These are phyloP conservation scores for Agarophyton chilense DNA, from an alignment of 23 red algal species.

Conservation along the genomic window DNA sequence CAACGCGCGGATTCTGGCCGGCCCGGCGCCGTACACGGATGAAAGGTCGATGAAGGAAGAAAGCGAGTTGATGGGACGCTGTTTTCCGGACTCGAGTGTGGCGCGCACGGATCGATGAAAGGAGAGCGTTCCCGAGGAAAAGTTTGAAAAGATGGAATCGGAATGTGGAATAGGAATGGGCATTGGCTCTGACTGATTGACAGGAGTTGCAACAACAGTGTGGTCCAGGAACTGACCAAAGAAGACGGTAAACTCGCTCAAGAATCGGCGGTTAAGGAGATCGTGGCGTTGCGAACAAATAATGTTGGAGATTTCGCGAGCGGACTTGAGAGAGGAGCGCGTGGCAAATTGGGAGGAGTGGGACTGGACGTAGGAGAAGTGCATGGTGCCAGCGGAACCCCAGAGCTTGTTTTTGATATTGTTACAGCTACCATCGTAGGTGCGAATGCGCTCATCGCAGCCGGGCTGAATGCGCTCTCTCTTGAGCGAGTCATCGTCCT, in stretches of 20 bases:
- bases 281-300: background rate
- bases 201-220: constrained; percentile 21
- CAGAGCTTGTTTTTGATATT: background rate
- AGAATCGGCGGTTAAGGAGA: background rate
- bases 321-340: background rate
- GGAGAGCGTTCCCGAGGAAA: constrained; percentile 8
- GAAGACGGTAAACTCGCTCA: constrained; percentile 46
- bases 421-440: constrained; percentile 33
- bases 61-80: constrained; percentile 31
- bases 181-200: constrained; percentile 39
- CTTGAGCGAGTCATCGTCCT: background rate
- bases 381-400: constrained; percentile 20
- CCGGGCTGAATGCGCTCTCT: background rate
- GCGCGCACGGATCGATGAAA: constrained; percentile 19
- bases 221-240: constrained; percentile 65
- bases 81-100: background rate
- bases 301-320: constrained; percentile 37
- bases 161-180: constrained; percentile 11
- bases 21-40: constrained; percentile 9
- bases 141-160: constrained; percentile 44
- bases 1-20: background rate
- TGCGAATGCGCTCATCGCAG: background rate
- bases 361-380: constrained; percentile 20
- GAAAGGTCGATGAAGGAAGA: constrained; percentile 20
- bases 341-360: background rate